Percentiles rank a stretch among this genome's conserved stretches.
Conservation (phyloP, 495 filamentous ascomycete genomes). For the Apiosordaria backusii region DNA sequence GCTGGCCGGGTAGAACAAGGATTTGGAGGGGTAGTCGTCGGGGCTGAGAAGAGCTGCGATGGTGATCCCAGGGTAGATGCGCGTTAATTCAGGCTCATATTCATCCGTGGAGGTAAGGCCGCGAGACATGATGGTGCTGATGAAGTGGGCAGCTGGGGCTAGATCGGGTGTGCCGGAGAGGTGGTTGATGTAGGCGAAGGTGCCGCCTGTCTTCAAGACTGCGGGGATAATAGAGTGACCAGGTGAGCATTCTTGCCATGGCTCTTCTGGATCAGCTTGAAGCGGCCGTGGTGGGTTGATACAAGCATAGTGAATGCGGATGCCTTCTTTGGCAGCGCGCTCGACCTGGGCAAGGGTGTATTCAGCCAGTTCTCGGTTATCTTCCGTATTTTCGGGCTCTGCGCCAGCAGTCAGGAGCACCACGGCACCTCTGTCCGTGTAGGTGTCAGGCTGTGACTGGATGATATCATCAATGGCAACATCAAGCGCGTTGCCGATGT, state of each 20-base stretch:
- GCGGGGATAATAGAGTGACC: slow-evolving; percentile 21
- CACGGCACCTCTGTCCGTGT: slow-evolving; percentile 22
- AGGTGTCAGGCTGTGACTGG: slow-evolving; percentile 20
- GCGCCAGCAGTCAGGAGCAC: slow-evolving; percentile 18
- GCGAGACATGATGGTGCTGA: slow-evolving; percentile 18
- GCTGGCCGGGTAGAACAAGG: slow-evolving; percentile 15
- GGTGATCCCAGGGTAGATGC: slow-evolving; percentile 19
- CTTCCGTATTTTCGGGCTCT: slow-evolving; percentile 2
- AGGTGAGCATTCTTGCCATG: slow-evolving; percentile 12
- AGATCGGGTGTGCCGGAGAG: neutral
- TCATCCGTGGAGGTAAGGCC: slow-evolving; percentile 19
- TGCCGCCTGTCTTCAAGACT: slow-evolving; percentile 22
- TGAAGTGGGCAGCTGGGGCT: slow-evolving; percentile 7
- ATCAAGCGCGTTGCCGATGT: slow-evolving; percentile 19
- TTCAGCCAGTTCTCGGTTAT: neutral
- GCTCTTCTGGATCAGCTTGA: neutral
- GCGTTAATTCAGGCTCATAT: slow-evolving; percentile 1
- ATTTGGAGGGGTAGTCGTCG: slow-evolving; percentile 4
- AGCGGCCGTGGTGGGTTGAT: slow-evolving; percentile 13
- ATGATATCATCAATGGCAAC: slow-evolving; percentile 22
- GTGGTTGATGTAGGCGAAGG: slow-evolving; percentile 18
- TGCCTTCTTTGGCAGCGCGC: slow-evolving; percentile 22
- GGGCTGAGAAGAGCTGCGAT: slow-evolving; percentile 16
- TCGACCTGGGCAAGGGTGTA: slow-evolving; percentile 13
- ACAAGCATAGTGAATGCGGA: slow-evolving; percentile 27